Evolutionary conservation across 805 yeast species (phyloP), one percentile per base, ranked within the genome.

Genomic region (Spathaspora boniae): DNA sequence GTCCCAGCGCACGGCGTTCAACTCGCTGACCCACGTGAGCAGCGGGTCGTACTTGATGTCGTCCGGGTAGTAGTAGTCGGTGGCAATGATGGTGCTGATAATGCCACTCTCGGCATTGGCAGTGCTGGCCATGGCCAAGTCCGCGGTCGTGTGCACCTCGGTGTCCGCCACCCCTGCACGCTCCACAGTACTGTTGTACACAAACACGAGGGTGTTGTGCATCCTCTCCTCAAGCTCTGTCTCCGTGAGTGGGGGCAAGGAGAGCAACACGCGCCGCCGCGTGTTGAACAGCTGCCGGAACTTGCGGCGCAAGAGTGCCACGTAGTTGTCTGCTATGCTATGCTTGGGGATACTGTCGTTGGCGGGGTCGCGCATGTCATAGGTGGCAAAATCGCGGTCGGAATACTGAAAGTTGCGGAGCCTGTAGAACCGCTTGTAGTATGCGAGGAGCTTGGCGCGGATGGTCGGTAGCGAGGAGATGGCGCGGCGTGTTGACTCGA

Each of bases 361-460:
- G 16, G 15, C 23, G 8, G 29, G 21, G 23, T 34, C 32, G 5
- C 33, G 37, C 7, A 27, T 17, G 4, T 27, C 20, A 11, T 9
- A 34, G 3, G 37, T 34, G 18, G 18, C 15, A 7, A 25, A 21
- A 5, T 19, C 20, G 22, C 8, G 11, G 4, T 36, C 28, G 16
- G 21, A 4, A 9, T 34, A 31, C 24, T 40, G 41, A 21, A 40
- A 29, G 20, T 53, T 42, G 12, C 72, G 51, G 15, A 66, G 47
- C 21, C 51, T 47, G 42, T 44, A 65, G 28, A 66, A 56, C 30
- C 47, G 53, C 40, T 57, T 64, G 41, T 67, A 67, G 2, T 51
- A 38, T 6, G 45, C 26, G 5, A 51, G 36, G n/a, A 47, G 38
- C 35, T 46, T 43, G 12, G 37, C 28, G 27, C 29, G 39, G 30